Evolutionary conservation across 768 basidiomycete genomes (phyloP).

Genomic region (Naganishia vaughanmartiniae): DNA sequence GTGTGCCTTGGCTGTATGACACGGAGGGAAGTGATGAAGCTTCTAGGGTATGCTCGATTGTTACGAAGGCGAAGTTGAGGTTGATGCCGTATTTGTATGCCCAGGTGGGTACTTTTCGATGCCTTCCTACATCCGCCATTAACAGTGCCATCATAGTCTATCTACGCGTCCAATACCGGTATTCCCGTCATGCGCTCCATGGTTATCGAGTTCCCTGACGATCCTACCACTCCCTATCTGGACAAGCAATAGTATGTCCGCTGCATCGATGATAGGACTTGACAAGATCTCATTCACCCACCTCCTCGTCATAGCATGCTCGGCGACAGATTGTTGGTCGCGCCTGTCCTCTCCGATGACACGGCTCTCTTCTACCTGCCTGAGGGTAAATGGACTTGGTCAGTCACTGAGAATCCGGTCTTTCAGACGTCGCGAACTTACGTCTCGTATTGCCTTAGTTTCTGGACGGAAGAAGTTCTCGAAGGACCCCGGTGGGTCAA

Average conservation of each 20-base stretch:
- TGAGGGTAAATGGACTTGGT: constrained; percentile 48
- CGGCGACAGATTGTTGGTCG: constrained; percentile 52
- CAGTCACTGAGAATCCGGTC: constrained; percentile 1
- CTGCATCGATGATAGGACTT: too few species aligned
- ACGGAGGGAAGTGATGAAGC: constrained; percentile 58
- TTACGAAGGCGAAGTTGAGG: constrained; percentile 65
- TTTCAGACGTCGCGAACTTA: not conserved
- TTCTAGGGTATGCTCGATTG: constrained; percentile 53
- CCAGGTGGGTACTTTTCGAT: constrained; percentile 37
- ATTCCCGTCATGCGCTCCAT: constrained; percentile 50
- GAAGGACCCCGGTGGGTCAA: constrained; percentile 63
- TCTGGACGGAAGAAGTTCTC: constrained; percentile 59
- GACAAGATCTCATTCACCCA: not conserved
- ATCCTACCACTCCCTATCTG: constrained; percentile 44
- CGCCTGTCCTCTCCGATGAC: constrained; percentile 46
- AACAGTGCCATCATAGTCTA: constrained; percentile 37
- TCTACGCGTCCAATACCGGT: constrained; percentile 47
- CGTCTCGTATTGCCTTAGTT: constrained; percentile 42
- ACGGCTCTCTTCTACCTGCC: constrained; percentile 48
- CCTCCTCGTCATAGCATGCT: constrained; percentile 44
- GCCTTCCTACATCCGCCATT: not conserved
- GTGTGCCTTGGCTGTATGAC: constrained; percentile 66
- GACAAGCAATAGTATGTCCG: constrained; percentile 48
- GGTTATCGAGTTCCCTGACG: constrained; percentile 50
- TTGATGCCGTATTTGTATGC: constrained; percentile 68